Base-by-base conservation (phyloP, 108 stramenopile genomes). In the Aurantiochytrium sp. region DNA sequence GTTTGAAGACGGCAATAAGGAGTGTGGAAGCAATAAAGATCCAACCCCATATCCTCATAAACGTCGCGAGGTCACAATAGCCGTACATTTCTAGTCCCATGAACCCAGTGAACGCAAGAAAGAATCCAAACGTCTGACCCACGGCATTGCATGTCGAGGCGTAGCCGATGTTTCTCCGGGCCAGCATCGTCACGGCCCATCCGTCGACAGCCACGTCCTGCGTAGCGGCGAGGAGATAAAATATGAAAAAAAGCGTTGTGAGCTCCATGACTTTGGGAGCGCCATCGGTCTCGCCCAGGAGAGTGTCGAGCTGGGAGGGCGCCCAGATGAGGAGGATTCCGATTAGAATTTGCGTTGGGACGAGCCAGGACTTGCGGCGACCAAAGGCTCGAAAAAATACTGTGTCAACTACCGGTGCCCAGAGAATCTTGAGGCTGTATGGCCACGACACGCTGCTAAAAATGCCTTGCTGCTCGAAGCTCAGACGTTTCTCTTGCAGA, bases 191-290 rank as follows among this genome's bases (percentile, higher is more conserved):
- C 87, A 99, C 92, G 6, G 99, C 99, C 99, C 99, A 99, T 29
- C 99, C 99, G 92, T 99, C 99, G 8, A 99, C 98, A 44, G 99
- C 99, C 89, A 99, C 97, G 91, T 99, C 99, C 93, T 99, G 98
- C 18, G 99, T 99, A 16, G 99, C 99, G 96, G 98, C 98, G 42
- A 99, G 94, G 88, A 98, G 95, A 92, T 99, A 99, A 45, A 99
- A 88, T 25, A 93, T 89, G 89, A 98, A 96, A 94, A 99, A 99
- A 91, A 96, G 98, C 12, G 87, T 69, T 4, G 99, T 98, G 28
- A 99, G 94, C 58, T 95, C 95, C 88, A 89, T 83, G 19, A 97
- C 95, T 89, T 97, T 91, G 91, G 96, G 94, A 19, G 90, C 71
- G 4, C 60, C 60, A 18, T 44, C 64, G 35, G 59, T 44, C 23